phyloP scores from a whole-genome alignment of 495 filamentous ascomycete genomes.

The Bacidia rubella region DNA sequence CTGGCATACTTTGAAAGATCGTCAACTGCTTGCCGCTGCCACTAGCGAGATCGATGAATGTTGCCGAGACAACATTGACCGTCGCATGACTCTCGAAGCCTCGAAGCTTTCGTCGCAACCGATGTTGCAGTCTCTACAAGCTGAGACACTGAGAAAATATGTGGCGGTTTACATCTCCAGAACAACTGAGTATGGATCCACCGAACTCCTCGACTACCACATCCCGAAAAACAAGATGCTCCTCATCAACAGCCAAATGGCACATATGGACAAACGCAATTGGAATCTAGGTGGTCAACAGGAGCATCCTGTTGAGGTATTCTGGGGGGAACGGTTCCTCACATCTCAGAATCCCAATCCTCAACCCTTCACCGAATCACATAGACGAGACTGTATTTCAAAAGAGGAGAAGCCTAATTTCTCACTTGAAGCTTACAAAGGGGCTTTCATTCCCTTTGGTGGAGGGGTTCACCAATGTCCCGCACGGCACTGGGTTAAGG shows the following conservation, averaged over 20 bases:
- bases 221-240: constrained; percentile 3
- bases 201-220: not conserved
- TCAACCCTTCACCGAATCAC: no score
- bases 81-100: not conserved
- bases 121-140: not conserved
- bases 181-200: not conserved
- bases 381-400: no score
- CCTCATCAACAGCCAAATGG: not conserved
- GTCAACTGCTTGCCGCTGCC: not conserved
- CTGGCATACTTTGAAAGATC: not conserved
- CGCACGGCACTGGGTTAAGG: no score
- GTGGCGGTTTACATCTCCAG: not conserved
- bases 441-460: no score
- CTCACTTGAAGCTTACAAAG: no score
- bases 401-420: no score
- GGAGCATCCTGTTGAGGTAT: not conserved
- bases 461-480: no score
- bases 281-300: not conserved
- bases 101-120: not conserved
- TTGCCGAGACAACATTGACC: not conserved
- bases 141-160: not conserved
- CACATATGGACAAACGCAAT: not conserved
- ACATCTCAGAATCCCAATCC: no score
- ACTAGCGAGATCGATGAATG: not conserved
- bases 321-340: constrained; percentile 1